Percentiles rank a stretch among this genome's conserved stretches.
phyloP scores from a whole-genome alignment of 371 early-diverging fungal genomes.

The Syncephalastrum monosporum region DNA sequence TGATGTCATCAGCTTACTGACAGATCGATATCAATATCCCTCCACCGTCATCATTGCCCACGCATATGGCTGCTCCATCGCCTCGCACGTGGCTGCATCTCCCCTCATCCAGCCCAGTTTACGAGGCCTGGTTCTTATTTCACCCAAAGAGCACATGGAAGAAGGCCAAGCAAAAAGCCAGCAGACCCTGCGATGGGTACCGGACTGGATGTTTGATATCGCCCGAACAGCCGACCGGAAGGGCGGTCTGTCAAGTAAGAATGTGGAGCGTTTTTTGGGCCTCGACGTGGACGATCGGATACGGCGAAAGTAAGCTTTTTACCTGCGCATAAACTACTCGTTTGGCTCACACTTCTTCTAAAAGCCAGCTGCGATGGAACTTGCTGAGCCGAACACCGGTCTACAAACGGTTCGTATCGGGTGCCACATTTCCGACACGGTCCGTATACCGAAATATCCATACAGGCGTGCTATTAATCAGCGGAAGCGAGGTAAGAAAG shows the following conservation, averaged over 20 bases:
- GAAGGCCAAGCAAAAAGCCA: constrained; percentile 40
- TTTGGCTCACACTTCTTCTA: not conserved
- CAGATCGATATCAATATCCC: constrained; percentile 59
- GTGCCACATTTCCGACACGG: constrained; percentile 48
- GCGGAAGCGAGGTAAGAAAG: constrained; percentile 52
- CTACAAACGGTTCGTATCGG: constrained; percentile 51
- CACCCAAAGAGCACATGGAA: constrained; percentile 58
- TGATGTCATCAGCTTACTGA: constrained; percentile 50
- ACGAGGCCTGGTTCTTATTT: constrained; percentile 59
- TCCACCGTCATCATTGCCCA: constrained; percentile 65
- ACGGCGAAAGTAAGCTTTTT: constrained; percentile 31
- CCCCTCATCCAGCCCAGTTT: constrained; percentile 32
- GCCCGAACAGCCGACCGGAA: constrained; percentile 59
- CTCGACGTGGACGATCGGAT: constrained; percentile 37
- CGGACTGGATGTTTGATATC: constrained; percentile 56
- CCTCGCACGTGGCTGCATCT: constrained; percentile 49
- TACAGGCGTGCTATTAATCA: constrained; percentile 59
- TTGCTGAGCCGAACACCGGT: constrained; percentile 51
- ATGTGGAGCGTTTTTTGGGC: constrained; percentile 62
- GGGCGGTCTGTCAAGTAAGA: constrained; percentile 60
- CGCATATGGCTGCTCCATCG: constrained; percentile 71
- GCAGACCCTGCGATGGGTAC: constrained; percentile 43
- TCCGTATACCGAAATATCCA: constrained; percentile 48
- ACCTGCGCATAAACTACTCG: not conserved
- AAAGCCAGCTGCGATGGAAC: constrained; percentile 68